These are phyloP conservation scores for Chytriomyces hyalinus DNA, from an alignment of 192 early-diverging fungal species.

Conservation along the genomic window DNA sequence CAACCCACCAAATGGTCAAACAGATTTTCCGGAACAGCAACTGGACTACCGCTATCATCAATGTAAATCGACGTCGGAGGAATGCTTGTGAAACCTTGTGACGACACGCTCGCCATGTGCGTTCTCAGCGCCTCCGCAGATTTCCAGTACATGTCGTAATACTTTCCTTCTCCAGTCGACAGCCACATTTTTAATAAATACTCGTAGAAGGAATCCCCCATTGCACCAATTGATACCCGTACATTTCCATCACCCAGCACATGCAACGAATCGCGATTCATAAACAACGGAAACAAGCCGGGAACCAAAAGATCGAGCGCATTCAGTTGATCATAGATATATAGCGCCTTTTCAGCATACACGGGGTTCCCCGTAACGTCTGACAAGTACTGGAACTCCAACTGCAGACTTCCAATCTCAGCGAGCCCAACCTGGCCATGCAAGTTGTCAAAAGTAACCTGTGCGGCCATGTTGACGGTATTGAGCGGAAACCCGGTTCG, in stretches of 20 bases:
- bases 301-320: slow-evolving; percentile 11
- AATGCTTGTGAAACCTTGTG: not conserved
- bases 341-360: slow-evolving; percentile 53
- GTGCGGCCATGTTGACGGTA: slow-evolving; percentile 46
- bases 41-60: not conserved
- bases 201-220: slow-evolving; percentile 53
- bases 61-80: not conserved
- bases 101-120: not conserved
- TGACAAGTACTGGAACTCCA: slow-evolving; percentile 84
- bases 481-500: slow-evolving; percentile 75
- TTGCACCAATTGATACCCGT: slow-evolving; percentile 36
- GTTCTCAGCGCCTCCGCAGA: no score
- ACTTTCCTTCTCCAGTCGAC: slow-evolving; percentile 43
- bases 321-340: slow-evolving; percentile 45
- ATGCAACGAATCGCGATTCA: not conserved
- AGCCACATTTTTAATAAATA: slow-evolving; percentile 54
- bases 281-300: slow-evolving; percentile 14
- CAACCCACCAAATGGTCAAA: slow-evolving; percentile 9
- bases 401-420: slow-evolving; percentile 80
- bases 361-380: slow-evolving; percentile 73
- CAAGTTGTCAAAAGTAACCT: slow-evolving; percentile 42
- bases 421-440: slow-evolving; percentile 46
- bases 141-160: slow-evolving; percentile 2
- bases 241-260: not conserved
- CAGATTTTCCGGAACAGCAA: not conserved